These are phyloP conservation scores for Meredithiella fracta DNA, from an alignment of 2,329 filamentous ascomycete species.

Conservation along the genomic window DNA sequence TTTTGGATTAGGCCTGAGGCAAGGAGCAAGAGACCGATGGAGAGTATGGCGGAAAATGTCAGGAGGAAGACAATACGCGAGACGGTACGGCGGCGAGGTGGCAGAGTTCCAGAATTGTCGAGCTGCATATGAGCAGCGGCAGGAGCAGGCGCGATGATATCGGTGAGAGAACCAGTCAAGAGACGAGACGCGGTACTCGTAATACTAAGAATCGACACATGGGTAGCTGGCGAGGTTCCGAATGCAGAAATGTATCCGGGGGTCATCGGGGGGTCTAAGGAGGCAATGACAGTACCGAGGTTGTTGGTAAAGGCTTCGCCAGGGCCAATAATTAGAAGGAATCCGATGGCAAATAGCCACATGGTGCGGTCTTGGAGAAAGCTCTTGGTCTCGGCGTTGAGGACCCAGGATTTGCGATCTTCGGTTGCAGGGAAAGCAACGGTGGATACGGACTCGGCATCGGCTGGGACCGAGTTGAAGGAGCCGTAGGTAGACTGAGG, in stretches of 20 bases:
- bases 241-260: conserved; percentile 14
- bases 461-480: conserved; percentile 24
- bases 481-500: conserved; percentile 41
- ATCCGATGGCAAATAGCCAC: conserved; percentile 85
- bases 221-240: conserved; percentile 56
- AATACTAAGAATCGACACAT: conserved; percentile 82
- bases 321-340: conserved; percentile 83
- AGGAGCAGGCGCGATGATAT: conserved; percentile 60
- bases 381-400: conserved; percentile 75
- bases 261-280: conserved; percentile 32
- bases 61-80: conserved; percentile 72
- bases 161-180: conserved; percentile 75
- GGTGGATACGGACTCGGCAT: neutral
- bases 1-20: conserved; percentile 60
- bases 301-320: conserved; percentile 99
- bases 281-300: conserved; percentile 80
- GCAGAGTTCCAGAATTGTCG: conserved; percentile 17
- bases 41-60: conserved; percentile 56
- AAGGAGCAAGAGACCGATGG: conserved; percentile 58
- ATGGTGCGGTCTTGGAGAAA: conserved; percentile 84
- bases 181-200: conserved; percentile 83
- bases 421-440: neutral
- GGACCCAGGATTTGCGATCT: conserved; percentile 57
- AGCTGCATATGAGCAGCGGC: conserved; percentile 41
- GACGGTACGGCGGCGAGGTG: conserved; percentile 34